Evolutionary conservation across 768 basidiomycete species (phyloP), one percentile per base, ranked within the genome.

Genomic region (Termitomyces bulborhizus): DNA sequence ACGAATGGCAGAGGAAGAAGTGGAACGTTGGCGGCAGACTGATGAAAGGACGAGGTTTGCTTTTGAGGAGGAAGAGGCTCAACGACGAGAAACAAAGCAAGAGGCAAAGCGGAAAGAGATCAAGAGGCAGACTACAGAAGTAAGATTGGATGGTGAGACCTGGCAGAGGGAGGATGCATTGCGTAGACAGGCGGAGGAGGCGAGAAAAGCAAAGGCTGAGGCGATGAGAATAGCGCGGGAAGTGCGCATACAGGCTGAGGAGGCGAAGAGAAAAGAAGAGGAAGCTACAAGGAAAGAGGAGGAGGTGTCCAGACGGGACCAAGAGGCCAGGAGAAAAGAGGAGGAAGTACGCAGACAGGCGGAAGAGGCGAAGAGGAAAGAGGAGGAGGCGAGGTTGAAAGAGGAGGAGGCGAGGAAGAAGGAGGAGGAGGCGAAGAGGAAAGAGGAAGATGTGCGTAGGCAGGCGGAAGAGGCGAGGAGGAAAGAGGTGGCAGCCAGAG

Each of bases 401-500:
- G 71, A 73, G 60, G 59, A 64, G 46, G 46, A 43, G 62, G 60
- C 21, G 46, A 60, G 57, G 53, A 59, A 51, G 61, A 56, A 58
- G 59, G 48, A 68, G 62, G 62, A 60, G 46, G 60, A 64, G 27
- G 56, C 53, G 34, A 54, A 24, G 32, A 50, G 51, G 42, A 59
- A 61, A 32, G 56, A 47, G 41, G 55, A 57, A 43, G 52, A 67
- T 36, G 66, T 60, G 1, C 57, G 29, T 57, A 54, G 42, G 51
- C 63, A 60, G 64, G 56, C 69, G 65, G 57, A 58, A 37, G 68
- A 73, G 57, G 66, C 66, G 7, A 59, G 59, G 53, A 53, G 57
- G 37, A 69, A 68, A 50, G 72, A 76, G 49, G 63, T 57, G 18
- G 57, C 55, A 60, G 65, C 49, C 67, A 71, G 47, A 64, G 55